Evolutionary conservation across 768 basidiomycete species (phyloP).

Genomic region (Brasilioporus rufonigricans): DNA sequence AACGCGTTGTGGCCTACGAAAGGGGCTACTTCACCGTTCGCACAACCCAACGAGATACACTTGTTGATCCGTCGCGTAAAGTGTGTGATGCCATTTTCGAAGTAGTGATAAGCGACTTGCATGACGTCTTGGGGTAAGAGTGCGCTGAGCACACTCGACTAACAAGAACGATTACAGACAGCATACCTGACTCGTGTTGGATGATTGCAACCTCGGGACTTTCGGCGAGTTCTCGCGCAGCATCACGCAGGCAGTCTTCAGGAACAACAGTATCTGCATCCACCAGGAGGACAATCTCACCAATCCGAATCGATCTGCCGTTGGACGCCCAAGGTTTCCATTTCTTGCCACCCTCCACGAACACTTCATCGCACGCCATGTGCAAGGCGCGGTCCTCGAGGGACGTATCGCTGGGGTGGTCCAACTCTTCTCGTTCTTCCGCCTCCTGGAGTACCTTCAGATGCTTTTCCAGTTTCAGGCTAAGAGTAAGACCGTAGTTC

Average conservation of each 20-base stretch:
- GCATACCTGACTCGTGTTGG: conserved; percentile 82
- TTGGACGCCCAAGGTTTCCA: conserved; percentile 80
- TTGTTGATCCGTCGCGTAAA: conserved; percentile 89
- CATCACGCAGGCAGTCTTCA: conserved; percentile 89
- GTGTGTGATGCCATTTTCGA: conserved; percentile 87
- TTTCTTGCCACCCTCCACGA: conserved; percentile 50
- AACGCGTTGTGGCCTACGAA: conserved; percentile 91
- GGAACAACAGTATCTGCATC: conserved; percentile 90
- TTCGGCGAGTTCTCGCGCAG: conserved; percentile 78
- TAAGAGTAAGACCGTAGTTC: conserved; percentile 67
- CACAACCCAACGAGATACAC: conserved; percentile 72
- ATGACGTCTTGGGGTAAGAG: conserved; percentile 59
- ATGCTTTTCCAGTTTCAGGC: conserved; percentile 33
- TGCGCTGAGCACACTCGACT: background rate
- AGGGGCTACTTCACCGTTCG: conserved; percentile 74
- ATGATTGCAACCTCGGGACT: conserved; percentile 69
- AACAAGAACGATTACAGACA: conserved; percentile 19
- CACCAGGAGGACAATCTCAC: conserved; percentile 77
- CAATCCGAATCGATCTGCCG: conserved; percentile 70
- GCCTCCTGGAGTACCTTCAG: conserved; percentile 40
- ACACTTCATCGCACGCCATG: conserved; percentile 72
- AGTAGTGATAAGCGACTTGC: conserved; percentile 88
- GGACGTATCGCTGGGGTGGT: conserved; percentile 38
- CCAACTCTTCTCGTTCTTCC: conserved; percentile 40
- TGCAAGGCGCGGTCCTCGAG: conserved; percentile 74